Base-by-base conservation (phyloP, 495 filamentous ascomycete genomes). In the Penicillium egyptiacum region DNA sequence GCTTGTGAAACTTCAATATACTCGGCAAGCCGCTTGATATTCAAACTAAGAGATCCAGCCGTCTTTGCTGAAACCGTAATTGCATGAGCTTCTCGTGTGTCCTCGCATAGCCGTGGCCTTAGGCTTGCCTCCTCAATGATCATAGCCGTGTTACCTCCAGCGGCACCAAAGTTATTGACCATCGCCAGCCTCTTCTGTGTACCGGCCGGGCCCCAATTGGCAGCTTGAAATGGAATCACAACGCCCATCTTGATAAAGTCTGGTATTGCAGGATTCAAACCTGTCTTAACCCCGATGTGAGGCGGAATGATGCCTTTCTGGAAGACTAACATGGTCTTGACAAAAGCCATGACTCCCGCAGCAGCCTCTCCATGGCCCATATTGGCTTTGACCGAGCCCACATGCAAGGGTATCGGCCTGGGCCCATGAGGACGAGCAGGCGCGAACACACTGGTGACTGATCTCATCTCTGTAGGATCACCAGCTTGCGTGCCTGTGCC, bases 211-310 rank as follows among this genome's bases (percentile, higher is more conserved):
- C 40, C 17, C 40, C 40, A 42, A 42, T 42, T 47, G 22, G 25
- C 44, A 2, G 22, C 44, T 25, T 47, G 2, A 42, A 42, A 42
- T n/a, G 68, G 67, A 50, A 64, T 66, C 8, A 40, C 57, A 3
- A 49, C 54, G 50, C 81, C 80, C 45, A 82, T 72, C 20, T 63
- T 64, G 8, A 53, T 17, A 22, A 28, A 47, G 12, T 26, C 22
- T 25, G 44, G 44, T 47, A 23, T 12, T 1, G 44, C 20, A 47
- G 44, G 20, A 22, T 26, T 47, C 11, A 30, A 47, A 14, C 7
- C 44, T n/a, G 44, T 70, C 56, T 82, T 81, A 44, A 81, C 75
- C 3, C 75, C 75, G 1, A 58, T 19, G 16, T 64, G 58, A 8
- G 62, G 58, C 0, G 55, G 50, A 20, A 61, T 60, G 0, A 26